These are phyloP conservation scores for Amanita pallidorosea DNA, from an alignment of 768 basidiomycete species.

Conservation along the genomic window DNA sequence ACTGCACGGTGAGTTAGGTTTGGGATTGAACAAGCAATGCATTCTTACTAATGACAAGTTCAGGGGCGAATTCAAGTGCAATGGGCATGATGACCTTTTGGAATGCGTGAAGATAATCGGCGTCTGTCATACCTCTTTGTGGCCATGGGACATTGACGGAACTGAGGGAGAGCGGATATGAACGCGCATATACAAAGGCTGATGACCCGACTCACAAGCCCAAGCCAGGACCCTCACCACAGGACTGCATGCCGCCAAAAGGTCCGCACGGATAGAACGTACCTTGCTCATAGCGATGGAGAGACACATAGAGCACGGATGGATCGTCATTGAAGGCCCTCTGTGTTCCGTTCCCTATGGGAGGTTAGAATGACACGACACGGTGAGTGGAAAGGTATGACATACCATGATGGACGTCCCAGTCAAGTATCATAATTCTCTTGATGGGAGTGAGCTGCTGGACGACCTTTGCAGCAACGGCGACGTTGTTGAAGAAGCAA, in stretches of 20 bases:
- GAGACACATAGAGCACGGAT: slow-evolving; percentile 82
- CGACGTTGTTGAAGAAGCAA: slow-evolving; percentile 98
- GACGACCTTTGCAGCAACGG: slow-evolving; percentile 80
- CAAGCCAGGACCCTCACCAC: slow-evolving; percentile 72
- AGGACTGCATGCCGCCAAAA: slow-evolving; percentile 79
- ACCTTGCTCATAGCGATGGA: slow-evolving; percentile 92
- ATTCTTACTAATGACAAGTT: slow-evolving; percentile 84
- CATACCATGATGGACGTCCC: slow-evolving; percentile 94
- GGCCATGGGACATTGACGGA: slow-evolving; percentile 98
- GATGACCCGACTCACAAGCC: slow-evolving; percentile 58
- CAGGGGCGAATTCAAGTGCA: slow-evolving; percentile 91
- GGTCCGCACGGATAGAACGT: slow-evolving; percentile 88
- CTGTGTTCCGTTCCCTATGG: slow-evolving; percentile 90
- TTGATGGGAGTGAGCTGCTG: slow-evolving; percentile 60
- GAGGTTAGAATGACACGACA: neutral
- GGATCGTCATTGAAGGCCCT: slow-evolving; percentile 92
- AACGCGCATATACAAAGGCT: slow-evolving; percentile 4
- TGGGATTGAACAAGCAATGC: neutral
- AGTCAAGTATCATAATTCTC: slow-evolving; percentile 88
- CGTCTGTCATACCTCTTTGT: slow-evolving; percentile 76
- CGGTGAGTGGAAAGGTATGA: slow-evolving; percentile 6
- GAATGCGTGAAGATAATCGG: slow-evolving; percentile 95
- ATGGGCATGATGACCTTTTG: slow-evolving; percentile 96
- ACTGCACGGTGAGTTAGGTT: slow-evolving; percentile 38
- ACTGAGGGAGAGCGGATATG: slow-evolving; percentile 27